Conservation (phyloP, 768 basidiomycete species). For the Tephrocybe rancida region DNA sequence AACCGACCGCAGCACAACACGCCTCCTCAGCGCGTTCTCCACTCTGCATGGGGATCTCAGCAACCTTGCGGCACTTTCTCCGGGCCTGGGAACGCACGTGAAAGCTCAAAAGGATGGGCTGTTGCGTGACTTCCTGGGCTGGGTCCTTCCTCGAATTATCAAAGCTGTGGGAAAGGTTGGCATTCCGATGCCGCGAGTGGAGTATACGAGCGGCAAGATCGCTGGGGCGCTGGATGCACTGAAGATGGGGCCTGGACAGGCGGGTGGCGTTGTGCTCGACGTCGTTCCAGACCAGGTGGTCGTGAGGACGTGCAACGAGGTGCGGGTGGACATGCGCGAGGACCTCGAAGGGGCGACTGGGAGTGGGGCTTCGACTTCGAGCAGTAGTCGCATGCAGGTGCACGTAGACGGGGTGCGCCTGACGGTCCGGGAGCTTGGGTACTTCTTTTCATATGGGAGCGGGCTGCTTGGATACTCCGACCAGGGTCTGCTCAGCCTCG, state of each 20-base stretch:
- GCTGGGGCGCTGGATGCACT: slow-evolving; percentile 34
- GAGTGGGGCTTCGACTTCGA: slow-evolving; percentile 14
- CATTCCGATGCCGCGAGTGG: slow-evolving; percentile 40
- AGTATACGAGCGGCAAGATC: slow-evolving; percentile 34
- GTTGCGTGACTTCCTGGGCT: slow-evolving; percentile 31
- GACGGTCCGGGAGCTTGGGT: slow-evolving; percentile 34
- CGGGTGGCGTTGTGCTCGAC: slow-evolving; percentile 23
- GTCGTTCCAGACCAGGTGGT: slow-evolving; percentile 35
- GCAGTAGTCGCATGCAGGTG: slow-evolving; percentile 9
- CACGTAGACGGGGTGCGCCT: slow-evolving; percentile 36
- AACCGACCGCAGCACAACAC: slow-evolving; percentile 21
- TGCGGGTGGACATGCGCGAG: slow-evolving; percentile 31
- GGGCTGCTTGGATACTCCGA: slow-evolving; percentile 33
- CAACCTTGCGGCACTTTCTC: slow-evolving; percentile 11
- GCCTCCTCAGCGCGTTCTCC: slow-evolving; percentile 19
- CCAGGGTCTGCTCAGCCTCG: slow-evolving; percentile 37
- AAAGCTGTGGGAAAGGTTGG: slow-evolving; percentile 25
- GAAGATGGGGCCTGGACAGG: slow-evolving; percentile 25
- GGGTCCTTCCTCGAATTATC: slow-evolving; percentile 34
- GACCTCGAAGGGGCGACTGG: background rate
- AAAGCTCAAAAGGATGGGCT: slow-evolving; percentile 18
- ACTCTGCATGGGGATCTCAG: slow-evolving; percentile 11
- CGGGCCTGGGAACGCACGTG: slow-evolving; percentile 10
- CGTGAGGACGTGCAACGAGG: slow-evolving; percentile 37
- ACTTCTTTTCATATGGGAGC: slow-evolving; percentile 35